phyloP scores from a whole-genome alignment of 2,329 filamentous ascomycete genomes.

The Hirsutella thompsonii region DNA sequence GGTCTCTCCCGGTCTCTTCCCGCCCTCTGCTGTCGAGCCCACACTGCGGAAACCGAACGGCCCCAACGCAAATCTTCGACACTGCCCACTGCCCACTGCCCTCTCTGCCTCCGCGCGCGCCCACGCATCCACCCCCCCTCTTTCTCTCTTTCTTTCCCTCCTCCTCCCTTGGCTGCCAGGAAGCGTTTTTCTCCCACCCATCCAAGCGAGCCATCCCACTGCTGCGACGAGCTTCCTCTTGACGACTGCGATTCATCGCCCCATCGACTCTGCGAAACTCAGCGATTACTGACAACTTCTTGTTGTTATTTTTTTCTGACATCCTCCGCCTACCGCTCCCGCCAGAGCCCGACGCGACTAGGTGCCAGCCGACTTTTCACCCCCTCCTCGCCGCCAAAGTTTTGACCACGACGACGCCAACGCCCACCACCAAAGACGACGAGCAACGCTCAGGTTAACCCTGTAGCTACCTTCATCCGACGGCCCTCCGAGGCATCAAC shows the following conservation, averaged over 20 bases:
- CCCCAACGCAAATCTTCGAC: background rate
- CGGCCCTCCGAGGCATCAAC: constrained; percentile 18
- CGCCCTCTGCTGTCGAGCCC: too few relatives aligned
- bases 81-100: background rate
- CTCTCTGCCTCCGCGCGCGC: background rate
- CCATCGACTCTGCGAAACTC: background rate
- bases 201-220: background rate
- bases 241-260: constrained; percentile 2
- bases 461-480: constrained; percentile 11
- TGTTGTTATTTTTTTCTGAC: background rate
- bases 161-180: background rate
- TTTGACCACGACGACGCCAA: too few relatives aligned
- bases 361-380: background rate
- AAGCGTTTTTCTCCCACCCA: background rate
- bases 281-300: background rate
- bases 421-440: background rate
- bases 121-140: background rate
- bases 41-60: background rate
- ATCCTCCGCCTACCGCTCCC: background rate
- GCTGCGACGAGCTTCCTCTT: background rate
- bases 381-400: background rate
- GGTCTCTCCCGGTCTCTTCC: too few relatives aligned
- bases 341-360: background rate
- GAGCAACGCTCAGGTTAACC: constrained; percentile 1
- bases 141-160: background rate